Percentiles rank a stretch among this genome's conserved stretches.
phyloP scores from a whole-genome alignment of 768 basidiomycete species.

The Collybiopsis luxurians region DNA sequence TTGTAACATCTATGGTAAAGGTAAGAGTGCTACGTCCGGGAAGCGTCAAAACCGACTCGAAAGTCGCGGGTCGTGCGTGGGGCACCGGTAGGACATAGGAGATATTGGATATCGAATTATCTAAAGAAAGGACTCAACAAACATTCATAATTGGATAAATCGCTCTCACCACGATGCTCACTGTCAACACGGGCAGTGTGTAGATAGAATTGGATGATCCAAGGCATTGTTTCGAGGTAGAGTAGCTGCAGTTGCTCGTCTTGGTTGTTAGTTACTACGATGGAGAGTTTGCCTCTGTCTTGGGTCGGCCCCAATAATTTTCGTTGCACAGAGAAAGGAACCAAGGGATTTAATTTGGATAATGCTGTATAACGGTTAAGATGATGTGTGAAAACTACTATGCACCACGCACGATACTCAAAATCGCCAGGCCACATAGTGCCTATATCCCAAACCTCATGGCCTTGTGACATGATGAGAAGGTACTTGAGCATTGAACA shows the following conservation, averaged over 20 bases:
- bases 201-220: constrained; percentile 86
- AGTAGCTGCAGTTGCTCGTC: constrained; percentile 42
- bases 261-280: constrained; percentile 64
- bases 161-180: constrained; percentile 39
- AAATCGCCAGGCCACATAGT: constrained; percentile 62
- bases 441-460: constrained; percentile 50
- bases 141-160: neutral
- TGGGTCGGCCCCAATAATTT: constrained; percentile 74
- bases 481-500: constrained; percentile 7
- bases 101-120: constrained; percentile 61
- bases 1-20: constrained; percentile 72
- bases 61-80: constrained; percentile 71
- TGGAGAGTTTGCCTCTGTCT: constrained; percentile 67
- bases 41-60: constrained; percentile 70
- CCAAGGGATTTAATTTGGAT: constrained; percentile 34
- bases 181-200: constrained; percentile 69
- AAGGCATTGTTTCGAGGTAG: constrained; percentile 92
- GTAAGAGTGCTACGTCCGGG: constrained; percentile 64
- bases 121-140: constrained; percentile 29
- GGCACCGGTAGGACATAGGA: constrained; percentile 67
- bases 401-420: constrained; percentile 49
- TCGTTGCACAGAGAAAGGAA: constrained; percentile 63
- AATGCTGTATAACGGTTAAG: constrained; percentile 25
- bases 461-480: constrained; percentile 24
- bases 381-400: neutral